These are phyloP conservation scores for Gracilaria vermiculophylla DNA, from an alignment of 23 red algal genomes.

Conservation along the genomic window DNA sequence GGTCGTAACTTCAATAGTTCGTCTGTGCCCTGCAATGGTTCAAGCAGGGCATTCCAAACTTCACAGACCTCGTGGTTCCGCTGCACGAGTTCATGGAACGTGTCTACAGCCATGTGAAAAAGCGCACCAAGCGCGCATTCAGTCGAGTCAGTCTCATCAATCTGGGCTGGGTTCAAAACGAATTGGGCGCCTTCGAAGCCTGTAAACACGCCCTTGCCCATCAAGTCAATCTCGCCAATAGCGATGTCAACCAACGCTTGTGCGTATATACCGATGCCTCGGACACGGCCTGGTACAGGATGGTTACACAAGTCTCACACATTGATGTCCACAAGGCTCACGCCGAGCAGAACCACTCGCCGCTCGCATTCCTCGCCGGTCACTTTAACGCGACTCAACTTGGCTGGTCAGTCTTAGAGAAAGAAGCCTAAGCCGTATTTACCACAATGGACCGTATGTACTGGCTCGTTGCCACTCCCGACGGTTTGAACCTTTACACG, in stretches of 20 bases:
- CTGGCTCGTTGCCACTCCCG: slow-evolving; percentile 15
- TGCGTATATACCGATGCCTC: slow-evolving; percentile 50
- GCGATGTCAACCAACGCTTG: slow-evolving; percentile 22
- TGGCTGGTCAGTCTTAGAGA: slow-evolving; percentile 40
- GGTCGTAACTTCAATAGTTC: slow-evolving; percentile 40
- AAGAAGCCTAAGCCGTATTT: slow-evolving; percentile 23
- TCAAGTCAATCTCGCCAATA: slow-evolving; percentile 9
- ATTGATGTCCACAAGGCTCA: neutral
- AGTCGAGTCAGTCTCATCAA: neutral
- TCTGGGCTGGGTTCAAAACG: slow-evolving; percentile 12
- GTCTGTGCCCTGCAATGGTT: slow-evolving; percentile 43
- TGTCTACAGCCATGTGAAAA: slow-evolving; percentile 11
- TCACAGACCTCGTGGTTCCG: slow-evolving; percentile 18
- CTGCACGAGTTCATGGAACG: slow-evolving; percentile 58
- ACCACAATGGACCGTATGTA: slow-evolving; percentile 26
- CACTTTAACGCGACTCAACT: slow-evolving; percentile 48
- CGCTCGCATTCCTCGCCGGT: neutral
- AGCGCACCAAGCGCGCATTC: slow-evolving; percentile 48
- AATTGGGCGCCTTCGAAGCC: slow-evolving; percentile 15
- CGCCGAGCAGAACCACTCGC: neutral
- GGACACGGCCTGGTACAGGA: slow-evolving; percentile 28
- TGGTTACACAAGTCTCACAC: slow-evolving; percentile 34
- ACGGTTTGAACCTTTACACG: slow-evolving; percentile 24
- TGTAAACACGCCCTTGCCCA: slow-evolving; percentile 33
- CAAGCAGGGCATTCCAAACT: slow-evolving; percentile 51